Conservation (phyloP, 164 flowering plant species). For the Magnolia officinalis region DNA sequence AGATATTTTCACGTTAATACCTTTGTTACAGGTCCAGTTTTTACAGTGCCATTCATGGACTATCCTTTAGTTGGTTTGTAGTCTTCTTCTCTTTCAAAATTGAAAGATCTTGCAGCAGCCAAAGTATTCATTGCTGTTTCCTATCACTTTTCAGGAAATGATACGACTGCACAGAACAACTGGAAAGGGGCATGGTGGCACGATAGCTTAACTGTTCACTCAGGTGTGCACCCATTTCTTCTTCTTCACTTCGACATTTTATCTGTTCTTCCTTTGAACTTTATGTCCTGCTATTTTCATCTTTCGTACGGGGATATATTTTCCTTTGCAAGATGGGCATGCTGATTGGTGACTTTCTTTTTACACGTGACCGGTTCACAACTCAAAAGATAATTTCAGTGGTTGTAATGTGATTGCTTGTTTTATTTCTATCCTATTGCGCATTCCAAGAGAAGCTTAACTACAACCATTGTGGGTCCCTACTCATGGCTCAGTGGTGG, state of each 20-base stretch:
- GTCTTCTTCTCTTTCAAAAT: background rate
- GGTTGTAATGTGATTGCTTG: background rate
- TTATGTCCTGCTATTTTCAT: background rate
- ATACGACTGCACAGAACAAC: conserved; percentile 76
- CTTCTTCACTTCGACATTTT: background rate
- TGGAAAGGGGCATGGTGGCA: conserved; percentile 99
- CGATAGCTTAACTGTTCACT: conserved; percentile 57
- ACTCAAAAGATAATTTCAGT: background rate
- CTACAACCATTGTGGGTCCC: too few relatives aligned
- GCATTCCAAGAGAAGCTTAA: too few relatives aligned
- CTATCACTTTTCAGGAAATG: conserved; percentile 54
- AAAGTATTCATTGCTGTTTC: background rate
- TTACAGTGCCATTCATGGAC: background rate
- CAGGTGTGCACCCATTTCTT: conserved; percentile 42
- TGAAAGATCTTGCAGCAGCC: background rate
- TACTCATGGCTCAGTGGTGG: too few relatives aligned
- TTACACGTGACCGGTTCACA: background rate
- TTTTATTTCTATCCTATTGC: background rate
- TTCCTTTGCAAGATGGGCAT: background rate
- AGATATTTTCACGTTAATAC: too few relatives aligned
- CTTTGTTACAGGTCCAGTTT: background rate
- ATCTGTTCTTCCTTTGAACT: background rate
- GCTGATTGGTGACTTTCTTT: background rate
- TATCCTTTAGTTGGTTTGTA: background rate
- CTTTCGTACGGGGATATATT: background rate